Evolutionary conservation across 768 basidiomycete genomes (phyloP).

Genomic region (Lanmaoa pseudosensibilis): DNA sequence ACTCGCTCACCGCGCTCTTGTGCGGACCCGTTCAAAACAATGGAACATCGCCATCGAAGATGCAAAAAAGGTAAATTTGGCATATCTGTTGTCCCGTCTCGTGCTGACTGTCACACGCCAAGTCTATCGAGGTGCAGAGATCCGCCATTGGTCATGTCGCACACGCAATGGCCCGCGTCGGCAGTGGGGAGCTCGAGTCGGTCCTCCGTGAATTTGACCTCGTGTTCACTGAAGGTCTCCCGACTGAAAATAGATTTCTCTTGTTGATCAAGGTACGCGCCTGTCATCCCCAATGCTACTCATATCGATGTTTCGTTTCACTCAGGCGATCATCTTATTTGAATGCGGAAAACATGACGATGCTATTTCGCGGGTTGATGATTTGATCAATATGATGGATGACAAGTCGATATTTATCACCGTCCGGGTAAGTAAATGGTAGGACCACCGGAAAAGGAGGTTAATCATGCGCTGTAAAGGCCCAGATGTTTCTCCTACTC

Average conservation of each 20-base stretch:
- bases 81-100: too few species aligned
- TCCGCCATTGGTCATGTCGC: too few species aligned
- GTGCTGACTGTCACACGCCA: too few species aligned
- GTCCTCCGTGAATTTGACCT: conserved; percentile 13
- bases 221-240: not conserved
- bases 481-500: conserved; percentile 1
- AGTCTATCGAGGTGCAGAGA: too few species aligned
- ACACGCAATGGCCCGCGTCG: too few species aligned
- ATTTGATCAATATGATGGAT: not conserved
- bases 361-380: conserved; percentile 8
- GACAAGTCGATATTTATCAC: not conserved
- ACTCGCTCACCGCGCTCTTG: conserved; percentile 3
- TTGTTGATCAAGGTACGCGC: conserved; percentile 11
- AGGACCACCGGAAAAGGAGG: fast-evolving
- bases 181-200: conserved; percentile 1
- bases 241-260: conserved; percentile 6
- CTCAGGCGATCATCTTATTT: conserved; percentile 8
- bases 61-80: too few species aligned
- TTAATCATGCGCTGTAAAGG: not conserved
- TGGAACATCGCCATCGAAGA: too few species aligned
- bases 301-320: not conserved
- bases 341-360: conserved; percentile 5
- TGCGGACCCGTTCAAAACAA: not conserved
- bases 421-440: not conserved
- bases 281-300: fast-evolving